Evolutionary conservation across 371 early-diverging fungal genomes (phyloP).

Genomic region (Mortierella sp.): DNA sequence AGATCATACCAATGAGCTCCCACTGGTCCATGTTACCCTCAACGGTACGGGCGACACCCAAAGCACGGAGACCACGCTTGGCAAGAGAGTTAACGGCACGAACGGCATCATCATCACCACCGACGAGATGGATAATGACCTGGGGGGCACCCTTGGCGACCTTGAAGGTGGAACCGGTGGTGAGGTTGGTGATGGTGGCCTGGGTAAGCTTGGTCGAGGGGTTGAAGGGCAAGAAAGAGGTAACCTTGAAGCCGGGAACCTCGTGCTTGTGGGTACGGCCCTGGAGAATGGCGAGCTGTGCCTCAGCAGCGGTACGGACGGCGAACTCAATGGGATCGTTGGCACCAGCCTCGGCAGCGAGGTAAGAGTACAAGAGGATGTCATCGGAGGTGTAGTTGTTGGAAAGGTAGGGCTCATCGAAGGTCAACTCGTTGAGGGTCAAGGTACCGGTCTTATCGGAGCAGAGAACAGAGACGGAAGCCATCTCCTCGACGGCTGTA

Average conservation of each 20-base stretch:
- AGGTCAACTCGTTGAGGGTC: constrained; percentile 93
- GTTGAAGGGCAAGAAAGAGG: constrained; percentile 92
- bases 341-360: constrained; percentile 91
- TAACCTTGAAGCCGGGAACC: constrained; percentile 89
- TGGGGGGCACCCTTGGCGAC: constrained; percentile 97
- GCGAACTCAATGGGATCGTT: constrained; percentile 94
- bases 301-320: constrained; percentile 84
- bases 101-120: constrained; percentile 82
- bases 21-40: constrained; percentile 77
- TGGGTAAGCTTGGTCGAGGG: constrained; percentile 92
- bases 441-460: constrained; percentile 98
- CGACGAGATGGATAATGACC: constrained; percentile 86
- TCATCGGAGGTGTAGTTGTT: constrained; percentile 81
- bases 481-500: constrained; percentile 94
- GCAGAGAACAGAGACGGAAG: constrained; percentile 93
- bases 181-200: constrained; percentile 82
- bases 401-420: constrained; percentile 89
- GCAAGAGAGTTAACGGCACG: constrained; percentile 85
- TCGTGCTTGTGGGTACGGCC: constrained; percentile 68
- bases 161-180: constrained; percentile 78
- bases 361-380: constrained; percentile 84
- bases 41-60: constrained; percentile 89
- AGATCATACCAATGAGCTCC: constrained; percentile 80
- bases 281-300: constrained; percentile 77
- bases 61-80: constrained; percentile 86